Evolutionary conservation across 1,284 basidiomycete species (phyloP).

Genomic region (Erythrobasidium hasegawianum): DNA sequence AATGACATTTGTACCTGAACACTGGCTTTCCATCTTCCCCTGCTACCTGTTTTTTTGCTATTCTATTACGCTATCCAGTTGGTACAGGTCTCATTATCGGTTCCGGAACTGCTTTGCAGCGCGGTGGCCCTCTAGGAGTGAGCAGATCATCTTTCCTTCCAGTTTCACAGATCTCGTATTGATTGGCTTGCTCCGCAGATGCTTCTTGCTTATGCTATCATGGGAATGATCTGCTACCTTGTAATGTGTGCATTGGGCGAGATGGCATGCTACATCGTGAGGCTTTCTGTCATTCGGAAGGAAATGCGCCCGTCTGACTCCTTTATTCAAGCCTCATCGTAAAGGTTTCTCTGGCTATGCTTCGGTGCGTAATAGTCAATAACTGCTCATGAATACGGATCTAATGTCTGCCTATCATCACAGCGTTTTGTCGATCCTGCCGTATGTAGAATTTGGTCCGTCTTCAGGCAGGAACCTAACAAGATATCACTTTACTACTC

Average conservation of each 20-base stretch:
- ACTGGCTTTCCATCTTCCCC: too few relatives aligned
- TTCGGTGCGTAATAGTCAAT: too few relatives aligned
- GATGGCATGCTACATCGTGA: conserved; percentile 9
- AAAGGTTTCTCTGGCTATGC: conserved; percentile 46
- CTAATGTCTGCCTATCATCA: too few relatives aligned
- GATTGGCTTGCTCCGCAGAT: not conserved
- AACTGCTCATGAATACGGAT: too few relatives aligned
- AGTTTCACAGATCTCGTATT: not conserved
- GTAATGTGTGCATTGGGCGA: conserved; percentile 18
- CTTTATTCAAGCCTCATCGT: not conserved
- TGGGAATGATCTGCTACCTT: conserved; percentile 19
- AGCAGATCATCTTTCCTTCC: too few relatives aligned
- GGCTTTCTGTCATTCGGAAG: too few relatives aligned
- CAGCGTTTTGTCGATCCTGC: conserved; percentile 52
- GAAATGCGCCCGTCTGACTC: too few relatives aligned
- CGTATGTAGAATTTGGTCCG: too few relatives aligned
- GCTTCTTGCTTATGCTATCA: not conserved
- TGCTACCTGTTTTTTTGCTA: too few relatives aligned
- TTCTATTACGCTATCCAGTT: not conserved
- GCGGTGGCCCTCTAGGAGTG: conserved; percentile 16
- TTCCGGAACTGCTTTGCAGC: conserved; percentile 10
- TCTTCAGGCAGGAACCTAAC: too few relatives aligned
- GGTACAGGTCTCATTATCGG: conserved; percentile 26
- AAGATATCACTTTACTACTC: too few relatives aligned
- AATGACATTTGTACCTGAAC: too few relatives aligned